Base-by-base conservation (phyloP, 768 basidiomycete species). In the Lyophyllum atratum region DNA sequence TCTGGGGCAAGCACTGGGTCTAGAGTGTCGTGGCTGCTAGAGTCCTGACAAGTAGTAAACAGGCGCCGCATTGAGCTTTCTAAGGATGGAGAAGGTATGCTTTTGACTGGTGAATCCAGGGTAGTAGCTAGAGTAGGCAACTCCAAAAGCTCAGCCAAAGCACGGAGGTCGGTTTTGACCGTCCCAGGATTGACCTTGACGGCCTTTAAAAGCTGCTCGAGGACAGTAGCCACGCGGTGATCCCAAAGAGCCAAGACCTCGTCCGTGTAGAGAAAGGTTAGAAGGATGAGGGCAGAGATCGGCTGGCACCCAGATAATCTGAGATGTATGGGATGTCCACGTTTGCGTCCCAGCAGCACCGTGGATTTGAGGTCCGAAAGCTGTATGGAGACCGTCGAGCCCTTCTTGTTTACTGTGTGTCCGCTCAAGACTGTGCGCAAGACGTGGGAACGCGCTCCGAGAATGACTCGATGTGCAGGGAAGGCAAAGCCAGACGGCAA, bases 241-340 rank as follows among this genome's bases (percentile, higher is more conserved):
- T 98, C 95, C 92, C 94, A 95, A 14, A 95, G 70, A 0, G 92
- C 86, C 11, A 92, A 75, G 1, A 95, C 70, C 39, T 86, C 82
- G 68, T 99, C 96, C 1, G 90, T 82, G 71, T 98, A 98, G n/a
- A 98, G 71, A 65, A 94, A 98, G 22, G 86, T 80, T 19, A 97
- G 69, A 19, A 98, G 74, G 21, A 96, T 79, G 15, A 97, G 80
- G 15, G 89, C 70, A 0, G 92, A 75, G 7, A 95, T 72, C 0
- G 88, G 79, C 44, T 85, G 82, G 58, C 83, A 84, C 1, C 84
- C 84, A 0, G 74, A 66, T 43, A 96, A 64, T 17, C 68, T 67
- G 1, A 90, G 67, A 12, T 71, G 68, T 11, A 66, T 63, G 31
- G 37, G 52, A 17, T 54, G 25, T 9, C 17, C 25, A 29, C 49